Evolutionary conservation across 345 rosid genomes (phyloP).

Genomic region (Syzygium oleosum): DNA sequence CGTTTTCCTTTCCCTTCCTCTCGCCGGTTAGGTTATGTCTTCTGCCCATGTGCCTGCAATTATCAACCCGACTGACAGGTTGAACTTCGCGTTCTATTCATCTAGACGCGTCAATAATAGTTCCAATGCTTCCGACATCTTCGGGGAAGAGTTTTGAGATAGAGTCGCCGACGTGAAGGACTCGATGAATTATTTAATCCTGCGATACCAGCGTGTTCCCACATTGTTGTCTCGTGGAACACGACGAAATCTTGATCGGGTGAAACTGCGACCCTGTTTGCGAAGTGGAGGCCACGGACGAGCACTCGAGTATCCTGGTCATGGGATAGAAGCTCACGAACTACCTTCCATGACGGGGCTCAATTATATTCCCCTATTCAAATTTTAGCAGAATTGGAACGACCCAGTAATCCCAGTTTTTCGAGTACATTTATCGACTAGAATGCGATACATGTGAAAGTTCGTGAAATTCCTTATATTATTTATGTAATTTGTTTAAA

Average conservation of each 20-base stretch:
- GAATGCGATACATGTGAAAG: not conserved
- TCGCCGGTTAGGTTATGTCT: slow-evolving; percentile 46
- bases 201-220: no score
- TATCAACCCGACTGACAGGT: not conserved
- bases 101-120: not conserved
- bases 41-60: slow-evolving; percentile 56
- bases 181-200: no score
- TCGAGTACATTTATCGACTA: not conserved
- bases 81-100: not conserved
- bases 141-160: not conserved
- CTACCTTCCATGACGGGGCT: slow-evolving; percentile 57
- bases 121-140: not conserved
- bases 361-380: slow-evolving; percentile 19
- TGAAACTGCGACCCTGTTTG: slow-evolving; percentile 7
- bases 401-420: not conserved
- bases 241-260: no score
- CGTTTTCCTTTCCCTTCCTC: slow-evolving; percentile 34
- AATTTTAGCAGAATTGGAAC: not conserved
- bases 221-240: no score
- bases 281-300: slow-evolving; percentile 40
- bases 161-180: not conserved
- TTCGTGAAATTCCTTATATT: not conserved
- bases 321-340: slow-evolving; percentile 47
- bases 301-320: slow-evolving; percentile 43
- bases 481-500: not conserved